Evolutionary conservation across 306 rosid species (phyloP).

Genomic region (Rosa multiflora): DNA sequence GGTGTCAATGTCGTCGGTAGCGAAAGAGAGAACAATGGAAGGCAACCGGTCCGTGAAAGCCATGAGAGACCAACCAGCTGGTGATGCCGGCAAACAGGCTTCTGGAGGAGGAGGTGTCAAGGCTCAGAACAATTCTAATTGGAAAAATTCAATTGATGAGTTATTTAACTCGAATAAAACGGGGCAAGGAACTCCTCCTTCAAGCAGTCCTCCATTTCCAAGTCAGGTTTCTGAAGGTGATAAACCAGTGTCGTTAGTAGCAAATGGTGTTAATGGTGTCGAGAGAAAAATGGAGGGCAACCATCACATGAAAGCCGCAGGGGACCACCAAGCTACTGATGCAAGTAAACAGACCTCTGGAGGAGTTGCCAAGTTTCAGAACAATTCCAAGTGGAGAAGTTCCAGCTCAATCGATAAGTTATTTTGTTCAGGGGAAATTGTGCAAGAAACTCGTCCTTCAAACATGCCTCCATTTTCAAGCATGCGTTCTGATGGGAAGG

Average conservation of each 20-base stretch:
- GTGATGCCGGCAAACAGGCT: constrained; percentile 37
- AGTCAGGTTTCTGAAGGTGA: constrained; percentile 31
- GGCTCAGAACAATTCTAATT: constrained; percentile 34
- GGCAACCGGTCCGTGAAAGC: constrained; percentile 21
- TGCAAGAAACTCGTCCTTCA: constrained; percentile 30
- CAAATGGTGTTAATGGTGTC: constrained; percentile 26
- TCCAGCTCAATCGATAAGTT: constrained; percentile 40
- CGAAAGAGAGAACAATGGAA: constrained; percentile 26
- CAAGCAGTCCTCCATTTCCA: constrained; percentile 36
- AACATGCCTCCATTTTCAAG: constrained; percentile 43
- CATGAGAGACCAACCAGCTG: constrained; percentile 33
- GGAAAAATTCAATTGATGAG: constrained; percentile 36
- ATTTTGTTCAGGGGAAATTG: constrained; percentile 49
- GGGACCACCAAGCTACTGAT: constrained; percentile 38
- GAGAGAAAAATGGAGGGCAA: constrained; percentile 26
- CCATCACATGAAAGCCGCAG: constrained; percentile 18
- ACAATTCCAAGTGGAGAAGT: constrained; percentile 32
- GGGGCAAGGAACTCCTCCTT: constrained; percentile 31
- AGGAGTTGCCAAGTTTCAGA: constrained; percentile 36
- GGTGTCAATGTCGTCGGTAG: background rate
- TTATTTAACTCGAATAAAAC: constrained; percentile 39
- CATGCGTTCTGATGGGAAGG: constrained; percentile 27
- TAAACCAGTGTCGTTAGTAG: constrained; percentile 32
- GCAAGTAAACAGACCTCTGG: constrained; percentile 43
- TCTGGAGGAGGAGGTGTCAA: constrained; percentile 33